These are phyloP conservation scores for Staphylotrichum longicolle DNA, from an alignment of 495 filamentous ascomycete species.

Conservation along the genomic window DNA sequence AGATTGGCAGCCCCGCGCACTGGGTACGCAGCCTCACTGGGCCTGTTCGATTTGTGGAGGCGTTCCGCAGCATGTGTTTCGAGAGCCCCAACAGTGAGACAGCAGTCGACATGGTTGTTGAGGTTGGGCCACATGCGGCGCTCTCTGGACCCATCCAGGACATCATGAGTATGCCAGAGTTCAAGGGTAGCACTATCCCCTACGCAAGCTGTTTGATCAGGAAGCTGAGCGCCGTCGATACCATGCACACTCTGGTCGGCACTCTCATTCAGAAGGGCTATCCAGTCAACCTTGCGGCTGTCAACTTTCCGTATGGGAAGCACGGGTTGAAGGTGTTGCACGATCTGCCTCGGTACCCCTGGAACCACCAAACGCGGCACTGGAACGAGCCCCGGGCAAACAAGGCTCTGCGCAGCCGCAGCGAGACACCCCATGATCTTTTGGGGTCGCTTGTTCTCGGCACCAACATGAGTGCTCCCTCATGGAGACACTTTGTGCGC, in stretches of 20 bases:
- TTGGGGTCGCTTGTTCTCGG: conserved; percentile 42
- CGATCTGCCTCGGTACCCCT: conserved; percentile 42
- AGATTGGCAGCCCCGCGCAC: conserved; percentile 35
- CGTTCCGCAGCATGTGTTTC: conserved; percentile 36
- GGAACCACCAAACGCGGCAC: conserved; percentile 45
- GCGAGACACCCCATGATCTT: conserved; percentile 44
- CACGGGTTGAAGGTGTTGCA: conserved; percentile 36
- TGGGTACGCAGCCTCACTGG: conserved; percentile 48
- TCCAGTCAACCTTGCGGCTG: conserved; percentile 40
- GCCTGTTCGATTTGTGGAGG: conserved; percentile 46
- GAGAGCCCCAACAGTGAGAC: conserved; percentile 10
- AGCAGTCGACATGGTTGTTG: conserved; percentile 36
- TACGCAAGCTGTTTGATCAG: conserved; percentile 34
- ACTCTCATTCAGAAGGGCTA: conserved; percentile 39
- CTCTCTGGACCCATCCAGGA: conserved; percentile 55
- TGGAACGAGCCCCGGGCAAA: conserved; percentile 47
- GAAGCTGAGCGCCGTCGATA: conserved; percentile 35
- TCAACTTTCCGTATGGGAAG: conserved; percentile 36
- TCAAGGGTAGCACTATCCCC: conserved; percentile 25
- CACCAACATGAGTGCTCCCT: conserved; percentile 37
- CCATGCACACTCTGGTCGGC: conserved; percentile 31
- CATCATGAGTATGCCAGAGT: conserved; percentile 38
- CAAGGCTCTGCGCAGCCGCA: conserved; percentile 40
- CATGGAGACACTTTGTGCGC: conserved; percentile 44
- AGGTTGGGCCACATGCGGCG: conserved; percentile 42